A percentile compares a stretch with the other conserved stretches of the same genome.
These are phyloP conservation scores for Barnettozyma botsteinii DNA, from an alignment of 805 yeast species.

Conservation along the genomic window DNA sequence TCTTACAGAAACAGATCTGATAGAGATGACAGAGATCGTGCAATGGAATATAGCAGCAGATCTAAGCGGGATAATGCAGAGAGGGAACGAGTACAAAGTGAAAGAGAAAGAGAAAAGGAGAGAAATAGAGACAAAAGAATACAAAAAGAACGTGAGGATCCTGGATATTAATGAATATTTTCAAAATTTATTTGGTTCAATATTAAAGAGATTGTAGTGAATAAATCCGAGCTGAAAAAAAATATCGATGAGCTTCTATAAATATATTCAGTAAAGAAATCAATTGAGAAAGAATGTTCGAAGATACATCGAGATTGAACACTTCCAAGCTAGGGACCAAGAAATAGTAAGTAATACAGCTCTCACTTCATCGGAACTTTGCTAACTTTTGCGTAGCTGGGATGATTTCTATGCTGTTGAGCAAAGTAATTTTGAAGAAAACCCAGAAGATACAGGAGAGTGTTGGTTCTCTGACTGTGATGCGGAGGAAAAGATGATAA, in stretches of 20 bases:
- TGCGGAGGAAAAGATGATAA: conserved; percentile 82
- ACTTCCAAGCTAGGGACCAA: conserved; percentile 83
- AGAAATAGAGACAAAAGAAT: conserved; percentile 12
- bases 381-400: conserved; percentile 50
- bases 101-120: conserved; percentile 19
- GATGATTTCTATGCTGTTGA: conserved; percentile 78
- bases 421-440: conserved; percentile 59
- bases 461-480: conserved; percentile 96
- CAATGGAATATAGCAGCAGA: conserved; percentile 21
- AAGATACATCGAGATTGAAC: conserved; percentile 47
- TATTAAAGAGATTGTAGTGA: neutral
- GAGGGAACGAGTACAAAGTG: conserved; percentile 12
- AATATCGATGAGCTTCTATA: neutral
- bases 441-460: conserved; percentile 87
- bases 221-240: neutral
- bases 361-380: neutral
- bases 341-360: conserved; percentile 44
- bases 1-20: conserved; percentile 7
- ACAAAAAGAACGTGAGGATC: conserved; percentile 2
- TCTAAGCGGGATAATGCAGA: conserved; percentile 21
- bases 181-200: neutral
- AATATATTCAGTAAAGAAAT: neutral
- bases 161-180: neutral
- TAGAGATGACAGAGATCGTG: conserved; percentile 11
- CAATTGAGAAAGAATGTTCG: conserved; percentile 23